Conservation (phyloP, 139 green algal species). For the Desmodesmus armatus region DNA sequence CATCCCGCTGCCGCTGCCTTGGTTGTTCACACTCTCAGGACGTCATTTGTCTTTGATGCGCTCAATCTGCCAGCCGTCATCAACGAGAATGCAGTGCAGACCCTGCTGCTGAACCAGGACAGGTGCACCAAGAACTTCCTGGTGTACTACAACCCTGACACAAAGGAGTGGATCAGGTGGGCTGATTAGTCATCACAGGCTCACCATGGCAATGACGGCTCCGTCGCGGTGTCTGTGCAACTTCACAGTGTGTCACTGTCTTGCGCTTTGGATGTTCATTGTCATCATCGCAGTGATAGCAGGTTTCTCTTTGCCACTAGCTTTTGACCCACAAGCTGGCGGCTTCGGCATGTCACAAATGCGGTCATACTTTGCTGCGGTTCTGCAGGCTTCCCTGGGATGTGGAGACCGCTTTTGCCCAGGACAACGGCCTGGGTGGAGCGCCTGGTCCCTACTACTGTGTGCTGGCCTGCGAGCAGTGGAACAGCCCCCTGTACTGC, state of each 20-base stretch:
- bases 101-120: conserved; percentile 88
- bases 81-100: conserved; percentile 59
- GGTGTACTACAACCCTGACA: conserved; percentile 75
- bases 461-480: conserved; percentile 86
- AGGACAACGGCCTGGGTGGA: conserved; percentile 77
- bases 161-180: conserved; percentile 73
- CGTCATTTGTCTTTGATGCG: conserved; percentile 74
- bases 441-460: conserved; percentile 77
- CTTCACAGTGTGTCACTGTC: no score
- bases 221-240: no score
- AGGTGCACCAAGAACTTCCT: conserved; percentile 95
- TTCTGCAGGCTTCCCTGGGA: conserved; percentile 83
- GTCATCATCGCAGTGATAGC: no score
- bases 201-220: no score
- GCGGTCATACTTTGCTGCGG: no score
- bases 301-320: not conserved
- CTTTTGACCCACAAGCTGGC: no score
- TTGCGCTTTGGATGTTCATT: no score
- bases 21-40: no score
- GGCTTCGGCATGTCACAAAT: no score
- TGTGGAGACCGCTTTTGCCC: conserved; percentile 74
- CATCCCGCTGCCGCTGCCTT: not conserved
- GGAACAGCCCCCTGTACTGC: conserved; percentile 90
- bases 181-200: no score
- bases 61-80: conserved; percentile 77